These are phyloP conservation scores for Xylaria cubensis DNA, from an alignment of 495 filamentous ascomycete genomes.

Conservation along the genomic window DNA sequence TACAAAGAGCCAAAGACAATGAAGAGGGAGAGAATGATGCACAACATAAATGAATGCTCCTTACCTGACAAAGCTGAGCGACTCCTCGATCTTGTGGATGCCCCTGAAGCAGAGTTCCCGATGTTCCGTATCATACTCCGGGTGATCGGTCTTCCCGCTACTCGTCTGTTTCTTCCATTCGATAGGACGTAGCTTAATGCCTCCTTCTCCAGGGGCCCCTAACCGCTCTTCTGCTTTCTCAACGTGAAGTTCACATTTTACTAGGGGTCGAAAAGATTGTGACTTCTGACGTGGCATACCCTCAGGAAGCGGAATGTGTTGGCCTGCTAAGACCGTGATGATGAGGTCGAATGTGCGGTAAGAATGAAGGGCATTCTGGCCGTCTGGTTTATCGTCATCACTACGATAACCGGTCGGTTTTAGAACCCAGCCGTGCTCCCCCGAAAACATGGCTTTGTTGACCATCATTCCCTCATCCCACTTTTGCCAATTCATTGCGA, in stretches of 20 bases:
- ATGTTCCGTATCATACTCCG: slow-evolving; percentile 45
- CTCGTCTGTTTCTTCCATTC: slow-evolving; percentile 46
- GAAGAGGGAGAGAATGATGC: slow-evolving; percentile 14
- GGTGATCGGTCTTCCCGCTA: slow-evolving; percentile 46
- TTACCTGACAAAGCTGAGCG: slow-evolving; percentile 59
- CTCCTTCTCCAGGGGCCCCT: slow-evolving; percentile 27
- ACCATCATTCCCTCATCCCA: slow-evolving; percentile 94
- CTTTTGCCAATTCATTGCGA: slow-evolving; percentile 93
- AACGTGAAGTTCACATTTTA: slow-evolving; percentile 83
- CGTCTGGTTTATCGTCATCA: slow-evolving; percentile 19
- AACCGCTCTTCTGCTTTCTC: slow-evolving; percentile 58
- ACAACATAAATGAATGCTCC: slow-evolving; percentile 26
- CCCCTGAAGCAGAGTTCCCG: slow-evolving; percentile 46
- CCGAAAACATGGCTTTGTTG: slow-evolving; percentile 89
- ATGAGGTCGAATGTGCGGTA: slow-evolving; percentile 46
- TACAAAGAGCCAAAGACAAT: slow-evolving; percentile 28
- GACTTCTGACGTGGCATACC: slow-evolving; percentile 37
- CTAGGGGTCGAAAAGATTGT: slow-evolving; percentile 45
- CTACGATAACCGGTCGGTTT: slow-evolving; percentile 70
- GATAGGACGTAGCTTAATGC: slow-evolving; percentile 28
- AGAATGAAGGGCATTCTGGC: slow-evolving; percentile 15
- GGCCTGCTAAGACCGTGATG: slow-evolving; percentile 54
- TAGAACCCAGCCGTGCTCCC: slow-evolving; percentile 82
- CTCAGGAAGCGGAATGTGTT: slow-evolving; percentile 49
- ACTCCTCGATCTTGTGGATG: slow-evolving; percentile 48